A percentile compares a stretch with the other conserved stretches of the same genome.
Conservation (phyloP, 1,139 yeast genomes). For the Suhomyces guaymorum region DNA sequence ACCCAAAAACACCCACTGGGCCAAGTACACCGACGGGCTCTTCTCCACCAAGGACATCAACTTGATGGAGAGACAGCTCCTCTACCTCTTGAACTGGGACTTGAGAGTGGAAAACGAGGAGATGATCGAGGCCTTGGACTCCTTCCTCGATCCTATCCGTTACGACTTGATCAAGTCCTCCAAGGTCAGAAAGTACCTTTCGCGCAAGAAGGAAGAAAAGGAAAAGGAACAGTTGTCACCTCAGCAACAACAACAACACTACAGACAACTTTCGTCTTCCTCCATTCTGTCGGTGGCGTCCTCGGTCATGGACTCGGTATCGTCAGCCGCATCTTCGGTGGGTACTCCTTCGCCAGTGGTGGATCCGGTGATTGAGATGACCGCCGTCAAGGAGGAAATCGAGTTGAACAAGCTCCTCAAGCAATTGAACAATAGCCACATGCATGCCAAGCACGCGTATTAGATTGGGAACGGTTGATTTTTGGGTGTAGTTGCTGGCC, state of each 20-base stretch:
- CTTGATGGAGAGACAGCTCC: conserved; percentile 76
- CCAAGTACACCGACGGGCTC: conserved; percentile 71
- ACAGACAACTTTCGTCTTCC: conserved; percentile 32
- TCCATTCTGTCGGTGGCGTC: conserved; percentile 26
- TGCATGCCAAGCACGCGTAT: conserved; percentile 4
- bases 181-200: conserved; percentile 39
- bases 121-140: conserved; percentile 47
- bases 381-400: conserved; percentile 44
- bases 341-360: conserved; percentile 18
- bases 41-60: conserved; percentile 69
- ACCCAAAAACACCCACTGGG: conserved; percentile 78
- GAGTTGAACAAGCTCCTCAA: conserved; percentile 40
- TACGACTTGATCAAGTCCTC: conserved; percentile 49
- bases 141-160: conserved; percentile 64
- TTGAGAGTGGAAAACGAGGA: conserved; percentile 57
- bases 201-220: conserved; percentile 4
- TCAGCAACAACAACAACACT: conserved; percentile 18
- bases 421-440: conserved; percentile 18
- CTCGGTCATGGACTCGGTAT: conserved; percentile 14
- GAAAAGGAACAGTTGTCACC: neutral
- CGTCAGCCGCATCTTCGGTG: conserved; percentile 11
- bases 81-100: conserved; percentile 71
- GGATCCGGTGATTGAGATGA: conserved; percentile 44
- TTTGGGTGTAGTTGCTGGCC: conserved; percentile 8
- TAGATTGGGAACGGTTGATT: conserved; percentile 4